These are phyloP conservation scores for Candolleomyces aberdarensis DNA, from an alignment of 768 basidiomycete species.

Conservation along the genomic window DNA sequence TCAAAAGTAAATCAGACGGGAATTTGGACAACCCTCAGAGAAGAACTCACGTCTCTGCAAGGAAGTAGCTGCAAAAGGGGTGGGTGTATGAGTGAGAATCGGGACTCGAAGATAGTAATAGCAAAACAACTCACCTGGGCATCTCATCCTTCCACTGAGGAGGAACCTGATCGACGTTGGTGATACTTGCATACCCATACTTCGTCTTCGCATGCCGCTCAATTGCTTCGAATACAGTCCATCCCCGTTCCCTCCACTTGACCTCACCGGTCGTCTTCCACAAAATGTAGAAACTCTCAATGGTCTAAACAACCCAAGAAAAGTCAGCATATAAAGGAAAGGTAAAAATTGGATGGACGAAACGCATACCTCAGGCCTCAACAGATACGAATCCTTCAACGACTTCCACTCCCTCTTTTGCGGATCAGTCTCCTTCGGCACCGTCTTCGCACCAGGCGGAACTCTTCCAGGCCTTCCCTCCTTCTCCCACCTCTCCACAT, in stretches of 20 bases:
- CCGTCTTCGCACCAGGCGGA: slow-evolving; percentile 15
- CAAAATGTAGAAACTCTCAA: slow-evolving; percentile 69
- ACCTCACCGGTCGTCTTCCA: slow-evolving; percentile 65
- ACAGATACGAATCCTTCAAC: slow-evolving; percentile 40
- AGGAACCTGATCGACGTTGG: slow-evolving; percentile 37
- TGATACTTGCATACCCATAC: slow-evolving; percentile 57
- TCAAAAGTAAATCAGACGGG: slow-evolving; percentile 37
- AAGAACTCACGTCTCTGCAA: slow-evolving; percentile 18
- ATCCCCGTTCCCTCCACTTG: slow-evolving; percentile 72
- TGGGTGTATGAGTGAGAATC: neutral
- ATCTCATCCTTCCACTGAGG: slow-evolving; percentile 49
- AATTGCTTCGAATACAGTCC: slow-evolving; percentile 63
- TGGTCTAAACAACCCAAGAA: slow-evolving; percentile 38
- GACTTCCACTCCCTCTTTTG: slow-evolving; percentile 50
- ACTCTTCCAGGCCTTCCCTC: slow-evolving; percentile 33
- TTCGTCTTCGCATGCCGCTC: slow-evolving; percentile 52
- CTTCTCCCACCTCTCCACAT: slow-evolving; percentile 42
- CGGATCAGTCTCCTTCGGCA: slow-evolving; percentile 16
- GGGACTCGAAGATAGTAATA: neutral
- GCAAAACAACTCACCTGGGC: slow-evolving; percentile 57
- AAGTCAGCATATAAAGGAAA: neutral
- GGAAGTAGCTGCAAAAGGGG: slow-evolving; percentile 19
- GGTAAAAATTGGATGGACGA: neutral
- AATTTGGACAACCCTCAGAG: neutral
- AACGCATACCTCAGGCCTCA: slow-evolving; percentile 63